Base-by-base conservation (phyloP, 176 grass and related monocot species). In the Puya raimondii region DNA sequence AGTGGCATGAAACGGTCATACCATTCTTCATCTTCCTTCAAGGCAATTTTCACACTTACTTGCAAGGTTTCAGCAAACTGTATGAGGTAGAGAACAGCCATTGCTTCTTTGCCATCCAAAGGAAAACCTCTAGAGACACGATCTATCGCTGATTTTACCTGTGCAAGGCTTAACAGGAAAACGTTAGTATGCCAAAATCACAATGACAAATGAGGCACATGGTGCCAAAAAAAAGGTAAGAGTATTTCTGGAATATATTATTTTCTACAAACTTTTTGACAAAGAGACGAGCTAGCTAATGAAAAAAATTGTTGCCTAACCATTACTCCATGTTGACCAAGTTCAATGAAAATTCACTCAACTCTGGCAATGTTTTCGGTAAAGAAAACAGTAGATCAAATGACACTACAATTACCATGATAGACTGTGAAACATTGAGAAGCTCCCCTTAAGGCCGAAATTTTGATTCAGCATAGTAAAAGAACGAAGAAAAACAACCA, bases 91-190 rank as follows among this genome's bases (percentile, higher is more conserved):
- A 79, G 72, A 79, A 88, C 61, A 18, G 82, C 79, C 65, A 82
- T 48, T 71, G 85, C 85, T 82, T 85, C 85, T 22, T 71, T 53
- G n/a, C 85, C 85, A 82, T 91, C 81, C 51, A 91, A 74, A 63
- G 81, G 68, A 0, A 72, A 75, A 74, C 82, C 79, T 77, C 85
- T 71, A 74, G 72, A 87, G 61, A 77, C 79, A 78, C 53, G 23
- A 68, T 66, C 21, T 82, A 91, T 87, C 71, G 79, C 79, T 65
- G 82, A 88, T 65, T 91, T 80, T 73, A 91, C 80, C 85, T 88
- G 77, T 56, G 66, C 63, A 70, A 69, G 57, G 66, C 64, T 47
- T 51, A 50, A 63, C 71, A 53, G 63, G 16, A 50, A 1, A 50
- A 63, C 1, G 70, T 16, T 70, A 54, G 51, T 20, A 67, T 67